phyloP scores from a whole-genome alignment of 2,329 filamentous ascomycete genomes.

The Tolypocladium sp. region DNA sequence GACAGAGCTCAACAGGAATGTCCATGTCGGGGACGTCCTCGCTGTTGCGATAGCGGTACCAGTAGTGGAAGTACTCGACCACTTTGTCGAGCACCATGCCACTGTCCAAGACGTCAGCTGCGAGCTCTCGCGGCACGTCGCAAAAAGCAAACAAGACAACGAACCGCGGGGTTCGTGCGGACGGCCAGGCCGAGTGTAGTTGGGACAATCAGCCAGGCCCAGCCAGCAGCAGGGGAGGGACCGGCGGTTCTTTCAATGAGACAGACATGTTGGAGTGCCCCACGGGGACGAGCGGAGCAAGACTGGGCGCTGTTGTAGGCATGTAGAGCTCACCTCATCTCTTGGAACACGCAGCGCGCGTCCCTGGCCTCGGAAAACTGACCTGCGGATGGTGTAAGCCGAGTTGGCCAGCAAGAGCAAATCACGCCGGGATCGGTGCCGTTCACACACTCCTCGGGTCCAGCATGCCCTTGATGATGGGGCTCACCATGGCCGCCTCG shows the following conservation, averaged over 20 bases:
- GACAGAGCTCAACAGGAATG: constrained; percentile 67
- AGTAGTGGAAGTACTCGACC: constrained; percentile 77
- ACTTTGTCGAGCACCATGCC: constrained; percentile 70
- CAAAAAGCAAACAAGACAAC: constrained; percentile 3
- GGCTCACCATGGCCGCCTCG: constrained; percentile 60
- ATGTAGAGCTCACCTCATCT: constrained; percentile 58
- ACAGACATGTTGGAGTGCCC: background rate
- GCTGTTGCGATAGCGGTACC: constrained; percentile 60
- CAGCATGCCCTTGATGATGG: constrained; percentile 66
- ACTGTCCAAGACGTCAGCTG: constrained; percentile 31
- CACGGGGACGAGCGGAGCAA: background rate
- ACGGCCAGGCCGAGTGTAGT: constrained; percentile 58
- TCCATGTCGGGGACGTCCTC: constrained; percentile 75
- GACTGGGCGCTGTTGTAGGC: background rate
- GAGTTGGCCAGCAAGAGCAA: background rate
- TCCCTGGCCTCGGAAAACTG: constrained; percentile 57
- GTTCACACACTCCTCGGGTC: constrained; percentile 50
- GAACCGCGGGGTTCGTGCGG: constrained; percentile 2
- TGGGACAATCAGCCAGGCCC: constrained; percentile 34
- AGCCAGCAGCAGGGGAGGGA: constrained; percentile 23
- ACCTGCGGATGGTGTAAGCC: constrained; percentile 27
- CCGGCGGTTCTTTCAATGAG: constrained; percentile 35
- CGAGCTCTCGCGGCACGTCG: background rate
- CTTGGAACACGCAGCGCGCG: constrained; percentile 58
- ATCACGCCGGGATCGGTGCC: background rate